phyloP scores from a whole-genome alignment of 2,329 filamentous ascomycete species.

The Aspergillus terreus region DNA sequence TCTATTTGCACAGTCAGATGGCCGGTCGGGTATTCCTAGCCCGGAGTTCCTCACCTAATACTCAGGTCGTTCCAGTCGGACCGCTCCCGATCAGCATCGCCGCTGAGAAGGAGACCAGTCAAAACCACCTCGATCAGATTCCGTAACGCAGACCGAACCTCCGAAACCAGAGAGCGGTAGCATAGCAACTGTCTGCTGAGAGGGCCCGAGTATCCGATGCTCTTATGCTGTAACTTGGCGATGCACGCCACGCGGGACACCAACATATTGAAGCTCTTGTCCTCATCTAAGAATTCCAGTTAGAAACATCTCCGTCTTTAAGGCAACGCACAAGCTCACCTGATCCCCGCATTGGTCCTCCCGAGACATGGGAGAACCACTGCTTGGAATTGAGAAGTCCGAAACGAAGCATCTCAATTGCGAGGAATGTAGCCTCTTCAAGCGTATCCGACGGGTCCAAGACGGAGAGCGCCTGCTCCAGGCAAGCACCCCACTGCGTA shows the following conservation, averaged over 20 bases:
- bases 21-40: slow-evolving; percentile 7
- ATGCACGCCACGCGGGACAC: slow-evolving; percentile 84
- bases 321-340: slow-evolving; percentile 28
- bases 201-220: slow-evolving; percentile 89
- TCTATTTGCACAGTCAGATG: slow-evolving; percentile 15
- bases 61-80: slow-evolving; percentile 66
- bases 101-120: slow-evolving; percentile 74
- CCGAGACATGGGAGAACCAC: slow-evolving; percentile 56
- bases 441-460: slow-evolving; percentile 57
- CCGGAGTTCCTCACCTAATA: slow-evolving; percentile 56
- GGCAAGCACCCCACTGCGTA: slow-evolving; percentile 77
- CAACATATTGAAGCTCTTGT: slow-evolving; percentile 73
- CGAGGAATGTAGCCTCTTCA: slow-evolving; percentile 76
- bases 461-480: slow-evolving; percentile 65
- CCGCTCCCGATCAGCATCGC: slow-evolving; percentile 69
- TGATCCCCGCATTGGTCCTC: slow-evolving; percentile 56
- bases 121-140: slow-evolving; percentile 82
- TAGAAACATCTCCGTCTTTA: slow-evolving; percentile 2
- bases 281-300: slow-evolving; percentile 53
- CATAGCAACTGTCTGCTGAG: slow-evolving; percentile 84
- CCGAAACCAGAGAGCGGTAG: slow-evolving; percentile 78
- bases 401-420: slow-evolving; percentile 78
- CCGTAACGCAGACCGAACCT: slow-evolving; percentile 73
- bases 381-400: slow-evolving; percentile 71
- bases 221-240: slow-evolving; percentile 74